phyloP scores from a whole-genome alignment of 495 filamentous ascomycete species.

The Trichoderma erinaceum region DNA sequence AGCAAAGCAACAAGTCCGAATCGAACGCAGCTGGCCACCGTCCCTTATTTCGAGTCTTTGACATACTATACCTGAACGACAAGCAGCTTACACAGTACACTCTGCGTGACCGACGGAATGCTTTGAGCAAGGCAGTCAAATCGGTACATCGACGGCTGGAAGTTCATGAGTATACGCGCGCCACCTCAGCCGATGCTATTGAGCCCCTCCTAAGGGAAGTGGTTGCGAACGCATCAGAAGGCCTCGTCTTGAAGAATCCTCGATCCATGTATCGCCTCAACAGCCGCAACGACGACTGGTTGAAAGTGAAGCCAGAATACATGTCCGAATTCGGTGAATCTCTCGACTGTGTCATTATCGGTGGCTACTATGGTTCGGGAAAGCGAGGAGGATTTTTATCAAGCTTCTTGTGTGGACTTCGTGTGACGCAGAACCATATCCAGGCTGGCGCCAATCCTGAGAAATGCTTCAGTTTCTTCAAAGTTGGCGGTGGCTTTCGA shows the following conservation, averaged over 20 bases:
- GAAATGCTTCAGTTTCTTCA: conserved; percentile 89
- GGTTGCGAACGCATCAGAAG: conserved; percentile 82
- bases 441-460: conserved; percentile 48
- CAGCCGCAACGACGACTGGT: conserved; percentile 93
- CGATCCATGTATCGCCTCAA: conserved; percentile 79
- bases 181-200: conserved; percentile 61
- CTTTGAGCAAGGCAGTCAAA: conserved; percentile 59
- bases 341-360: conserved; percentile 81
- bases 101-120: conserved; percentile 72
- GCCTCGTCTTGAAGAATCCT: conserved; percentile 91
- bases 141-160: conserved; percentile 71
- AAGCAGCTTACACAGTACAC: conserved; percentile 72
- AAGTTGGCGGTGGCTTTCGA: conserved; percentile 88
- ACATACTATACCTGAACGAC: conserved; percentile 85
- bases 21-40: conserved; percentile 59
- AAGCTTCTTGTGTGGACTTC: conserved; percentile 81
- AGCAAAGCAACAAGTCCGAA: conserved; percentile 73
- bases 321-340: conserved; percentile 96
- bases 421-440: conserved; percentile 64
- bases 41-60: conserved; percentile 81
- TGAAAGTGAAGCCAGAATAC: conserved; percentile 98
- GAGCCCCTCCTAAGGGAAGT: conserved; percentile 74
- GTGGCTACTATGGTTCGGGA: conserved; percentile 89
- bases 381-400: conserved; percentile 74
- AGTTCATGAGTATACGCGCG: conserved; percentile 67